Conservation (phyloP, 2,329 filamentous ascomycete genomes). For the Epichloe gansuensis region DNA sequence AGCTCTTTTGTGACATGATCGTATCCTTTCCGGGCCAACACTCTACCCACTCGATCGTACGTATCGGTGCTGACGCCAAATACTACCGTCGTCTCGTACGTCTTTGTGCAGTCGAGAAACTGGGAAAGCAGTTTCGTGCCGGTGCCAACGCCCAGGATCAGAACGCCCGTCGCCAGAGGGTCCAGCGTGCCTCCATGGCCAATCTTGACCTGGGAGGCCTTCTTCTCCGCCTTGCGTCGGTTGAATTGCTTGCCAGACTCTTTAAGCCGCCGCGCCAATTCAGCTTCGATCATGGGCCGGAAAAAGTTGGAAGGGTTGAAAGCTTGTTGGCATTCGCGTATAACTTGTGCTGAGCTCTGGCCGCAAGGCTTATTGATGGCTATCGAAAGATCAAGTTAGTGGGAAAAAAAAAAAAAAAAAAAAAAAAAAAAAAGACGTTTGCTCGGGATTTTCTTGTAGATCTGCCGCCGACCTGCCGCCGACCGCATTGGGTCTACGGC, state of each 20-base stretch:
- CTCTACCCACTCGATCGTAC: slow-evolving; percentile 77
- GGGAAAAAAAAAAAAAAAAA: background rate
- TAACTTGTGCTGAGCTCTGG: slow-evolving; percentile 78
- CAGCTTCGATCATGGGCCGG: slow-evolving; percentile 58
- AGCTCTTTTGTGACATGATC: slow-evolving; percentile 68
- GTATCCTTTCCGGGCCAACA: slow-evolving; percentile 64
- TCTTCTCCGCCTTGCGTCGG: slow-evolving; percentile 44
- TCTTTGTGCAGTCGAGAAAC: slow-evolving; percentile 84
- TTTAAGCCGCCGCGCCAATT: slow-evolving; percentile 41
- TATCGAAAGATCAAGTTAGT: slow-evolving; percentile 23
- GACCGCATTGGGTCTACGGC: background rate
- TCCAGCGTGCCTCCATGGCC: slow-evolving; percentile 94
- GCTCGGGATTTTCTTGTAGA: background rate
- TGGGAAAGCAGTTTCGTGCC: slow-evolving; percentile 72
- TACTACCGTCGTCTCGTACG: slow-evolving; percentile 77
- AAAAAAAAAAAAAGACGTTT: background rate
- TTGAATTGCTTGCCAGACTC: slow-evolving; percentile 48
- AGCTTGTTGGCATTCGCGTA: slow-evolving; percentile 73
- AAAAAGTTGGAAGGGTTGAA: slow-evolving; percentile 78
- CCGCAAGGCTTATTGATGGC: slow-evolving; percentile 88
- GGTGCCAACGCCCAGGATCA: slow-evolving; percentile 76
- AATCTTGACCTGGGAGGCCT: slow-evolving; percentile 68
- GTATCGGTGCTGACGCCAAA: slow-evolving; percentile 90
- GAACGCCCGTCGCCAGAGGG: slow-evolving; percentile 82
- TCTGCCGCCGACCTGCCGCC: background rate